These are phyloP conservation scores for Candida insectorum DNA, from an alignment of 805 yeast species.

Conservation along the genomic window DNA sequence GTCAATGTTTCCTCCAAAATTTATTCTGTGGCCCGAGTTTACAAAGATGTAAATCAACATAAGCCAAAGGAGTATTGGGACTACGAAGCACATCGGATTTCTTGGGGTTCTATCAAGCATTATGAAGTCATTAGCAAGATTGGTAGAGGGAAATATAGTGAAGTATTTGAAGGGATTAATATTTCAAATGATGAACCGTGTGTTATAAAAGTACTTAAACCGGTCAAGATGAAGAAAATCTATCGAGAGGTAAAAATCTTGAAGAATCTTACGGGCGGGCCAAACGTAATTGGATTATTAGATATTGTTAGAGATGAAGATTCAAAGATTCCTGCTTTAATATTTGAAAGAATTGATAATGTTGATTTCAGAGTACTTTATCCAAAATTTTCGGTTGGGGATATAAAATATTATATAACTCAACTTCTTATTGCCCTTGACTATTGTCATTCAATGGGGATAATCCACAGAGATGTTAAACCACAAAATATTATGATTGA, in stretches of 20 bases:
- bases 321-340: conserved; percentile 81
- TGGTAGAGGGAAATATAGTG: conserved; percentile 92
- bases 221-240: conserved; percentile 89
- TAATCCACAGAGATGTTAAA: conserved; percentile 91
- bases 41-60: conserved; percentile 70
- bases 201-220: conserved; percentile 89
- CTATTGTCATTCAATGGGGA: conserved; percentile 89
- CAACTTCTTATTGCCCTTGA: conserved; percentile 82
- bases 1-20: conserved; percentile 14
- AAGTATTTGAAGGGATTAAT: conserved; percentile 84
- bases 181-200: conserved; percentile 58
- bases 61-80: conserved; percentile 89
- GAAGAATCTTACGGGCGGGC: conserved; percentile 81
- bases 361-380: conserved; percentile 83
- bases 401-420: conserved; percentile 77
- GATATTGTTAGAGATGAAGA: conserved; percentile 88
- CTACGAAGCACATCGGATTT: conserved; percentile 63
- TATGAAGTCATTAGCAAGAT: conserved; percentile 82
- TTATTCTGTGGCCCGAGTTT: conserved; percentile 71
- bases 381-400: conserved; percentile 71
- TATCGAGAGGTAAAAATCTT: conserved; percentile 86
- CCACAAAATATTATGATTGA: conserved; percentile 95
- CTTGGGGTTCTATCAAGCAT: conserved; percentile 82
- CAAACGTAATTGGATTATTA: conserved; percentile 69
- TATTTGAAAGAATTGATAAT: conserved; percentile 81